Evolutionary conservation across 73 alveolate genomes (phyloP), one percentile per base, ranked within the genome.

Genomic region (Paramecium primaurelia): DNA sequence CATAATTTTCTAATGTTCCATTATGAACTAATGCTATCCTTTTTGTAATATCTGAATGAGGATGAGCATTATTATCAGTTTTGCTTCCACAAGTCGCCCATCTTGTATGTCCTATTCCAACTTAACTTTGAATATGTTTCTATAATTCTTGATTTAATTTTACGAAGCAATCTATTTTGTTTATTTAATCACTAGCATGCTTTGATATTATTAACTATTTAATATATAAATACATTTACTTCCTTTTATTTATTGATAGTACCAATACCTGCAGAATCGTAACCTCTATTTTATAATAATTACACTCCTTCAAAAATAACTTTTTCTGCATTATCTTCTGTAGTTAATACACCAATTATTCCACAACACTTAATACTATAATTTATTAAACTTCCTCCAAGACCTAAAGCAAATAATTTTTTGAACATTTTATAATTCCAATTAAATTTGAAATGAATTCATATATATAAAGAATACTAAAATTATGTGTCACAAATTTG

Each of bases 31-130:
- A 92, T 26, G 96, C 95, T 26, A 96, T 80, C 37, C 98, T 88
- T 14, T 94, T 88, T 8, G 85, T 49, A 28, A 68, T 91, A 86
- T 97, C 99, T 12, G 68, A 92, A 87, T 97, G 99, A 73, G 99
- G 99, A 92, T 96, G 99, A 18, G 99, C 99, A 77, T 97, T 97
- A 32, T 59, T 86, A 64, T 95, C 98, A n/a, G 97, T 95, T 88
- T 95, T 95, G 32, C 94, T 96, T 14, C 99, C 99, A 73, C 96
- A 97, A 47, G 98, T 96, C 6, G 99, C 98, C 98, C 98, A 95
- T 60, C 98, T 88, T 44, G 99, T 97, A 84, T 96, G 99, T 34
- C 99, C 99, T 25, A 97, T 96, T 25, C 98, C 99, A 4, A 96
- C 59, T 38, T 30, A 59, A 77, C 77, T 44, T 47, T 92, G 94